A percentile compares a stretch with the other conserved stretches of the same genome.
These are phyloP conservation scores for Lagenidium sp. DNA, from an alignment of 352 stramenopile species.

Conservation along the genomic window DNA sequence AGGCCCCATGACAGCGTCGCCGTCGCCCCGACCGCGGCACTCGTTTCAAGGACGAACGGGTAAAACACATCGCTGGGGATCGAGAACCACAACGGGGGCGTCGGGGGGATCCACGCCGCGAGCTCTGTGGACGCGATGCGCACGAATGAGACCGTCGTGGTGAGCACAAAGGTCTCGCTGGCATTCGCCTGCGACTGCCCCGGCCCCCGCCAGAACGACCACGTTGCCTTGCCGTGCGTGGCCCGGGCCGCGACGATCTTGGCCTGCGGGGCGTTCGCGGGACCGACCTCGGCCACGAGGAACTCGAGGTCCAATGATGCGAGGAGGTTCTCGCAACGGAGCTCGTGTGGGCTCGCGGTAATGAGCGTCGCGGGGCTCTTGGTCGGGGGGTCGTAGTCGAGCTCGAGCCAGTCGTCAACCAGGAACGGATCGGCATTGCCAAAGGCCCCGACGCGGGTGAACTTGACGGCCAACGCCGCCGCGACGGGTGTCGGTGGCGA, in stretches of 20 bases:
- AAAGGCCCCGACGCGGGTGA: slow-evolving; percentile 27
- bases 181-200: slow-evolving; percentile 2
- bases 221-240: slow-evolving; percentile 21
- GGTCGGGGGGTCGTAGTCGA: slow-evolving; percentile 27
- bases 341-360: slow-evolving; percentile 12
- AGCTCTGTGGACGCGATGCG: slow-evolving; percentile 8
- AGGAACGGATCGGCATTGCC: slow-evolving; percentile 35
- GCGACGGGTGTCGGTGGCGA: slow-evolving; percentile 8
- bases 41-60: slow-evolving; percentile 35
- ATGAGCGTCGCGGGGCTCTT: slow-evolving; percentile 11
- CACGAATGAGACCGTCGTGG: slow-evolving; percentile 26
- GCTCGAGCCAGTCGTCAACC: slow-evolving; percentile 20
- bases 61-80: slow-evolving; percentile 47
- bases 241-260: slow-evolving; percentile 33
- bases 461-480: slow-evolving; percentile 19
- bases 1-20: too few relatives aligned
- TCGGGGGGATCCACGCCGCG: slow-evolving; percentile 22
- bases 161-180: slow-evolving; percentile 22
- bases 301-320: slow-evolving; percentile 25
- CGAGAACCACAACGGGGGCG: slow-evolving; percentile 39
- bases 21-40: too few relatives aligned
- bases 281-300: slow-evolving; percentile 23
- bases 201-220: slow-evolving; percentile 24
- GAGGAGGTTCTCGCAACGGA: slow-evolving; percentile 19
- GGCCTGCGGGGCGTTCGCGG: slow-evolving; percentile 20